Conservation (phyloP, 371 early-diverging fungal species). For the Fennellomyces sp. region DNA sequence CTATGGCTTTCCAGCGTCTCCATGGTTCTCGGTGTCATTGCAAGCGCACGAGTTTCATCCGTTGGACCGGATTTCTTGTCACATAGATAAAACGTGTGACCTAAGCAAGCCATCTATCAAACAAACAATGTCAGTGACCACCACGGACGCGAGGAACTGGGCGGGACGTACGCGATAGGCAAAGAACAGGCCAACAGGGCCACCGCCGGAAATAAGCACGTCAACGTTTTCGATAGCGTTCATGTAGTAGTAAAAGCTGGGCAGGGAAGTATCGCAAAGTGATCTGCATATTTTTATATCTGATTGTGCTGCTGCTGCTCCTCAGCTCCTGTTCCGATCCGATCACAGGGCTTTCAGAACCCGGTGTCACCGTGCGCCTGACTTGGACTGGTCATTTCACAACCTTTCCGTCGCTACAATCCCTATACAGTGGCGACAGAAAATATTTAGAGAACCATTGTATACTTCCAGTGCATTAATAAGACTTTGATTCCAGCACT, state of each 20-base stretch:
- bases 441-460: too few species aligned
- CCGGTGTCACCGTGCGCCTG: too few species aligned
- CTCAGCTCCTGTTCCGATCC: too few species aligned
- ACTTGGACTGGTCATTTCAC: too few species aligned
- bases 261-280: too few species aligned
- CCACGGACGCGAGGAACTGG: neutral
- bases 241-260: too few species aligned
- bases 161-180: slow-evolving; percentile 16
- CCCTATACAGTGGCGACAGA: too few species aligned
- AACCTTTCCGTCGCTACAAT: too few species aligned
- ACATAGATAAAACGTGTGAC: slow-evolving; percentile 33
- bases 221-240: slow-evolving; percentile 11
- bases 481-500: too few species aligned
- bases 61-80: slow-evolving; percentile 39
- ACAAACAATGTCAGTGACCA: neutral
- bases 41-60: slow-evolving; percentile 37
- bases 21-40: slow-evolving; percentile 34
- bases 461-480: too few species aligned
- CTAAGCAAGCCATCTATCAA: slow-evolving; percentile 15
- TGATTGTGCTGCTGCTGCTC: neutral
- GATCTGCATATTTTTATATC: neutral
- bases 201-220: slow-evolving; percentile 43
- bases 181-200: slow-evolving; percentile 43
- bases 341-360: too few species aligned
- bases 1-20: slow-evolving; percentile 32